Conservation (phyloP, 768 basidiomycete genomes). For the Rhizopogon vesiculosus region DNA sequence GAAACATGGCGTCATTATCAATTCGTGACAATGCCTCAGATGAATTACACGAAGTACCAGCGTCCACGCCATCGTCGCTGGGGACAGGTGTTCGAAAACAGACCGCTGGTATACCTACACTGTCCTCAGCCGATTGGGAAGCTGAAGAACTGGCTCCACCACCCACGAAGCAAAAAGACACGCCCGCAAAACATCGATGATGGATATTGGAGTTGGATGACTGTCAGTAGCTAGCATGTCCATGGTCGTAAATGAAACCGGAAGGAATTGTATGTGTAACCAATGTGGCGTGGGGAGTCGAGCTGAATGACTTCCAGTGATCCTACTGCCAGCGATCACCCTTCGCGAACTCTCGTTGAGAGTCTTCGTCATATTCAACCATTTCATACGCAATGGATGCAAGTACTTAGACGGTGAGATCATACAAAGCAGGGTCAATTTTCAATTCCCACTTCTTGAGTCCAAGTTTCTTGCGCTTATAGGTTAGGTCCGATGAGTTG, state of each 20-base stretch:
- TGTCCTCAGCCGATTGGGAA: conserved; percentile 50
- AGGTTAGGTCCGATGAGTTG: too few relatives aligned
- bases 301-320: background rate
- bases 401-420: too few relatives aligned
- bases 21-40: conserved; percentile 20
- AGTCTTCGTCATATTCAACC: too few relatives aligned
- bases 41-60: background rate
- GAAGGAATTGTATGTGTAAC: background rate
- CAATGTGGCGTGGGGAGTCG: background rate
- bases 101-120: conserved; percentile 37
- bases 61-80: background rate
- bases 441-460: too few relatives aligned
- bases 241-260: background rate
- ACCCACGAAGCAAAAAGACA: conserved; percentile 6
- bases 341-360: too few relatives aligned
- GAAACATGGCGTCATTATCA: conserved; percentile 23
- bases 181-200: conserved; percentile 1
- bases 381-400: too few relatives aligned
- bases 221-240: background rate
- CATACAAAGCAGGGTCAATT: too few relatives aligned
- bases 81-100: conserved; percentile 17
- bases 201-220: background rate
- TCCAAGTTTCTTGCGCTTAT: too few relatives aligned
- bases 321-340: too few relatives aligned
- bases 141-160: conserved; percentile 47